These are phyloP conservation scores for Mycena rosella DNA, from an alignment of 768 basidiomycete species.

Conservation along the genomic window DNA sequence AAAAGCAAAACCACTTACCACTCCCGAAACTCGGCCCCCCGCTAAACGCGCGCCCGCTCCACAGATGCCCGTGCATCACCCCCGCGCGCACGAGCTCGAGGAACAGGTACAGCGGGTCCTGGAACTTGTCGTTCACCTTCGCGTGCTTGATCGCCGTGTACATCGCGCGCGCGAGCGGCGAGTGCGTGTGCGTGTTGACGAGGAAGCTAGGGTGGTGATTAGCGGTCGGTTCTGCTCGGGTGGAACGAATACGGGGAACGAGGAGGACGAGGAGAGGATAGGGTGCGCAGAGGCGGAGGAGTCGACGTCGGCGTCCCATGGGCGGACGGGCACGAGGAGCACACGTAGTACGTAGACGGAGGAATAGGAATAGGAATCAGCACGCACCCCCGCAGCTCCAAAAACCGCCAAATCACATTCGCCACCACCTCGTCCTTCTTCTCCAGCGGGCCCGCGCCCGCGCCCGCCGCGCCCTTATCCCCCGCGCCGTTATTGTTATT, in stretches of 20 bases:
- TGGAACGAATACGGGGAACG: not conserved
- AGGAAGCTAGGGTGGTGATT: slow-evolving; percentile 73
- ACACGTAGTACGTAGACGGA: no score
- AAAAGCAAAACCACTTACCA: slow-evolving; percentile 63
- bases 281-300: no score
- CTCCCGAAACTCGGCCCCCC: slow-evolving; percentile 96
- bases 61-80: slow-evolving; percentile 94
- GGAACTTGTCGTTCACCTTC: slow-evolving; percentile 97
- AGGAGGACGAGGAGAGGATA: not conserved
- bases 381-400: slow-evolving; percentile 93
- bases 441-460: slow-evolving; percentile 68
- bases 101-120: slow-evolving; percentile 95
- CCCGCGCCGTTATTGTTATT: slow-evolving; percentile 47
- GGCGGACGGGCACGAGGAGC: no score
- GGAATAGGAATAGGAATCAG: not conserved
- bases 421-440: slow-evolving; percentile 99
- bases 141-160: slow-evolving; percentile 82
- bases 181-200: slow-evolving; percentile 88
- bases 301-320: no score
- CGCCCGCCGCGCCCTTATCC: slow-evolving; percentile 46
- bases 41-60: slow-evolving; percentile 89
- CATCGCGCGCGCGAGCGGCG: slow-evolving; percentile 92
- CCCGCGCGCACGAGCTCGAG: slow-evolving; percentile 97
- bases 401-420: slow-evolving; percentile 98
- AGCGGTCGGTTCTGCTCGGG: slow-evolving; percentile 5